Base-by-base conservation (phyloP, 2,329 filamentous ascomycete genomes). In the Ascochyta lentis region DNA sequence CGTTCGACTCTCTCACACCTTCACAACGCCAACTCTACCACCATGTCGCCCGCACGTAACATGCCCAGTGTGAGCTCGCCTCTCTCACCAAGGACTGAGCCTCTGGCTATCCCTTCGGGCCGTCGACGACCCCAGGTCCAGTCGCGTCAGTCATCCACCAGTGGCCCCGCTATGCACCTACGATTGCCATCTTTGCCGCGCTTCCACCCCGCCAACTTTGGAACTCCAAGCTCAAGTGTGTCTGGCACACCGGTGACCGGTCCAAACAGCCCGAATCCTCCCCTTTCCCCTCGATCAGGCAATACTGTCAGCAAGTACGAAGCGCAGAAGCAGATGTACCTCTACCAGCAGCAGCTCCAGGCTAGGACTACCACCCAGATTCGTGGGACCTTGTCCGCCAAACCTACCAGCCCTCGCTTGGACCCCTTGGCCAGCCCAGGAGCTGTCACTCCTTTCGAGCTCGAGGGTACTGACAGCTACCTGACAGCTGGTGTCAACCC, bases 121-220 rank as follows among this genome's bases (percentile, higher is more conserved):
- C 66, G 67, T 49, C 72, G 72, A 45, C 72, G 71, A 33, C 67
- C 70, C 39, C 58, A 66, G 22, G 54, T 71, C 47, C 67, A 76
- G 34, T 47, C 65, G 52, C 74, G 69, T 44, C 72, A 74, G 42
- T 72, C 73, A 13, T 73, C 73, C 40, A 66, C 56, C 54, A 68
- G 70, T 38, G 70, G 71, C 45, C 72, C 70, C 27, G 65, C 71
- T 44, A 69, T 66, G 26, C 72, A 75, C 24, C 69, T 82, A 33
- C 77, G 78, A 51, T 69, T 83, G 13, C 79, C 80, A n/a, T 77
- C 77, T 1, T 72, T 83, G 37, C 81, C 81, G 40, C 77, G 79
- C 54, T 83, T 81, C 72, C 81, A 83, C 56, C 81, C 81, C 6
- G 80, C 81, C 59, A 82, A 83, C 68, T 83, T 78, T 64, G 76